Evolutionary conservation across 257 asterid genomes (phyloP).

Genomic region (Craterostigma plantagineum): DNA sequence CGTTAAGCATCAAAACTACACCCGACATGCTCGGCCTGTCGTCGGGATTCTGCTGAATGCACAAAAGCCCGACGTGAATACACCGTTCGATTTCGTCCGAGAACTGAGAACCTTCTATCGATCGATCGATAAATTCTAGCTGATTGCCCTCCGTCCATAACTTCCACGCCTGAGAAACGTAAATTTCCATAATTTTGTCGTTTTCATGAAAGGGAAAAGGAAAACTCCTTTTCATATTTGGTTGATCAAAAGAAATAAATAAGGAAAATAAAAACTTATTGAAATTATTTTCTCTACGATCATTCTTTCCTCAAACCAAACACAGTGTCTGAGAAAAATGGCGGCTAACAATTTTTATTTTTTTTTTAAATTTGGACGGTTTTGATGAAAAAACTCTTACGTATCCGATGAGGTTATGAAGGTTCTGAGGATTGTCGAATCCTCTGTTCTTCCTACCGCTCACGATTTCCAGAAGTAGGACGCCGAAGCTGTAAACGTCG

Average conservation of each 20-base stretch:
- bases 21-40: constrained; percentile 27
- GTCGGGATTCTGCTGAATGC: constrained; percentile 17
- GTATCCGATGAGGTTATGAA: constrained; percentile 16
- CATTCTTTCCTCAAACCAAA: too few species aligned
- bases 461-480: constrained; percentile 18
- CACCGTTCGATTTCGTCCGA: constrained; percentile 7
- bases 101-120: too few species aligned
- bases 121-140: constrained; percentile 10
- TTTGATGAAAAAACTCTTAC: constrained; percentile 19
- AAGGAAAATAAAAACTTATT: too few species aligned
- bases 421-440: constrained; percentile 8
- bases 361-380: too few species aligned
- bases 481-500: constrained; percentile 27
- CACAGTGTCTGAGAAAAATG: too few species aligned
- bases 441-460: not conserved
- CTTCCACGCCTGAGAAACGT: constrained; percentile 17
- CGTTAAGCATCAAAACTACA: constrained; percentile 13
- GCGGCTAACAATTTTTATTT: too few species aligned
- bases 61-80: constrained; percentile 17
- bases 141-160: constrained; percentile 18
- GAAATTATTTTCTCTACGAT: too few species aligned
- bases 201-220: too few species aligned
- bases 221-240: too few species aligned
- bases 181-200: too few species aligned
- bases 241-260: too few species aligned